phyloP scores from a whole-genome alignment of 768 basidiomycete species.

The Tubosaeta brunneosetosa region DNA sequence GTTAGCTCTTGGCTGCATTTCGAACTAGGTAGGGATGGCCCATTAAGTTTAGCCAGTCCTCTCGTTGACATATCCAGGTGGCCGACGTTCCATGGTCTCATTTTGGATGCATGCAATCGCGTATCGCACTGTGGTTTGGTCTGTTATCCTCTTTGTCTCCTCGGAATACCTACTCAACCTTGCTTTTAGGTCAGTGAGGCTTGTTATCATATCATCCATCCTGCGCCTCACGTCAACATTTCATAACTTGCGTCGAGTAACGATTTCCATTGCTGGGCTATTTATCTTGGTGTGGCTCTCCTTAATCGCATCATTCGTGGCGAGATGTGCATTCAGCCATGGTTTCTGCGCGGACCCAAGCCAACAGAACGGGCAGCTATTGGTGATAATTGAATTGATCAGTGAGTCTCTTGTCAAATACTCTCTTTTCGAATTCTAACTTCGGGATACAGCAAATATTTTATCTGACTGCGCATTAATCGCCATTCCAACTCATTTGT shows the following conservation, averaged over 20 bases:
- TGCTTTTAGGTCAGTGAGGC: slow-evolving; percentile 10
- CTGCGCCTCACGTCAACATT: slow-evolving; percentile 7
- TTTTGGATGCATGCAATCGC: slow-evolving; percentile 10
- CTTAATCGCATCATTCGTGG: slow-evolving; percentile 1
- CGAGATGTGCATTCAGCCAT: background rate
- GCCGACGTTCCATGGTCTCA: background rate
- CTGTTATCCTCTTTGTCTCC: background rate
- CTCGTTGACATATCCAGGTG: slow-evolving; percentile 3
- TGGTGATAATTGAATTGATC: slow-evolving; percentile 14
- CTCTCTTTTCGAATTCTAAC: background rate
- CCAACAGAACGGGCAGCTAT: background rate
- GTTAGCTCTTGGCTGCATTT: slow-evolving; percentile 9
- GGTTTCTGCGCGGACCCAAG: background rate
- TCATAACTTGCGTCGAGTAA: slow-evolving; percentile 5
- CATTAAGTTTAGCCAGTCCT: background rate
- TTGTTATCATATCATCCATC: slow-evolving; percentile 12
- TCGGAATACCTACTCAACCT: background rate
- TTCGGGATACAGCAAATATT: slow-evolving; percentile 15
- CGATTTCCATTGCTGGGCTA: slow-evolving; percentile 2
- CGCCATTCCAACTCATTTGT: slow-evolving; percentile 2
- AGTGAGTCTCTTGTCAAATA: slow-evolving; percentile 2
- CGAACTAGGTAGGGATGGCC: background rate
- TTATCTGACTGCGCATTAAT: slow-evolving; percentile 16
- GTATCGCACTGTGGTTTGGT: slow-evolving; percentile 13
- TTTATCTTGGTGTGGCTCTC: slow-evolving; percentile 13